A percentile compares a stretch with the other conserved stretches of the same genome.
Conservation (phyloP, 2,329 filamentous ascomycete species). For the Colletotrichum falcatum region DNA sequence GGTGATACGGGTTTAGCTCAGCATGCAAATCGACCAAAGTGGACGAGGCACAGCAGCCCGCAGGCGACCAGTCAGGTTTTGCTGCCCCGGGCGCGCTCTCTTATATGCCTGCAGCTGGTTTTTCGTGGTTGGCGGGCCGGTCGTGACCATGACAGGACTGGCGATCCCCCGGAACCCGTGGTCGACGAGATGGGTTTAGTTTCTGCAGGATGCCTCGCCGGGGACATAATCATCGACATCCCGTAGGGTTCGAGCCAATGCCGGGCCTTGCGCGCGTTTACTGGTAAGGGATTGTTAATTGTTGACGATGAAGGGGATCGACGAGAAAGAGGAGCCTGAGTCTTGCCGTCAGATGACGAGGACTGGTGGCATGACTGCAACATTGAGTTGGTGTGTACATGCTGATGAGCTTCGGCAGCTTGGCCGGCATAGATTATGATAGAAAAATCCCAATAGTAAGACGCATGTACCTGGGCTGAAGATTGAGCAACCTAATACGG, state of each 20-base stretch:
- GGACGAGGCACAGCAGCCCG: slow-evolving; percentile 33
- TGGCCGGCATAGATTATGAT: slow-evolving; percentile 36
- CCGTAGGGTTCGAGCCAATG: slow-evolving; percentile 29
- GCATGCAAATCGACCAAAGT: slow-evolving; percentile 38
- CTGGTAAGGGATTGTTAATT: neutral
- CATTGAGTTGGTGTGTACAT: slow-evolving; percentile 31
- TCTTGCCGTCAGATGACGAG: slow-evolving; percentile 37
- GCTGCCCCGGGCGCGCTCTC: slow-evolving; percentile 8
- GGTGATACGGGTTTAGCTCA: slow-evolving; percentile 38
- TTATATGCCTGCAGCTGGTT: slow-evolving; percentile 35
- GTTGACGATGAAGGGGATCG: slow-evolving; percentile 3
- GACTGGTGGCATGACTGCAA: slow-evolving; percentile 30
- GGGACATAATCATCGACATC: slow-evolving; percentile 34
- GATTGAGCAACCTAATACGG: slow-evolving; percentile 32
- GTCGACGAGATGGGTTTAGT: slow-evolving; percentile 21
- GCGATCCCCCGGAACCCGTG: slow-evolving; percentile 35
- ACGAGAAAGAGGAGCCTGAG: slow-evolving; percentile 3
- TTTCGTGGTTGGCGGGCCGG: slow-evolving; percentile 31
- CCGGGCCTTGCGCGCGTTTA: slow-evolving; percentile 22
- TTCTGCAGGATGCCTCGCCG: slow-evolving; percentile 27
- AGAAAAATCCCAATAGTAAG: slow-evolving; percentile 22
- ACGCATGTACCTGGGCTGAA: slow-evolving; percentile 38
- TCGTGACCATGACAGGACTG: slow-evolving; percentile 18
- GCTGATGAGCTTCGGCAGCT: slow-evolving; percentile 22
- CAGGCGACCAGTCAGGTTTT: slow-evolving; percentile 16